These are phyloP conservation scores for Hygrophorus pudorinus DNA, from an alignment of 768 basidiomycete genomes.

Conservation along the genomic window DNA sequence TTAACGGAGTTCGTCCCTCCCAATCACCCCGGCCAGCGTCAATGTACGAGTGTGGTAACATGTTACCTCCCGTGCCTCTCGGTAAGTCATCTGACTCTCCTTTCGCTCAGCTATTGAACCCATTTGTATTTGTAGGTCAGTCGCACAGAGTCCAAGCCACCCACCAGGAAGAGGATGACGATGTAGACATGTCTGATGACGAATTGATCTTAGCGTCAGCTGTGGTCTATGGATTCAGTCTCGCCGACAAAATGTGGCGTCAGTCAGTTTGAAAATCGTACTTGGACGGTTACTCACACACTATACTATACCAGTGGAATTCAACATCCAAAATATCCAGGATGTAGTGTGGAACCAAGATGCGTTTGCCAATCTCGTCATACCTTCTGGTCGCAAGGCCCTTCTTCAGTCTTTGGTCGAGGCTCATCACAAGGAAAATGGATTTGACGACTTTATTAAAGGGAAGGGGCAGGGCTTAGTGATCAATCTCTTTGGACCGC, in stretches of 20 bases:
- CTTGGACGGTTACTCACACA: not conserved
- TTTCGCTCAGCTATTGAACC: no score
- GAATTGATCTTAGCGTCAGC: constrained; percentile 47
- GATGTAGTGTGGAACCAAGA: constrained; percentile 48
- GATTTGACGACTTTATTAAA: constrained; percentile 52
- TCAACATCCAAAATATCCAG: constrained; percentile 43
- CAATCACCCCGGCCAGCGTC: no score
- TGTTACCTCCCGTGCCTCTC: no score
- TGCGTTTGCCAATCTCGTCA: constrained; percentile 50
- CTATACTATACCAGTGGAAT: constrained; percentile 35
- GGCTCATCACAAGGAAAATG: constrained; percentile 41
- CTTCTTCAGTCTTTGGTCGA: constrained; percentile 49
- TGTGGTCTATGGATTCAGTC: constrained; percentile 52
- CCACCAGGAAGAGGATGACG: not conserved
- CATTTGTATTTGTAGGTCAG: not conserved
- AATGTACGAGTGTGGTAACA: no score
- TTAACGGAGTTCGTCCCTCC: no score
- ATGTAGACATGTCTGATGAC: constrained; percentile 34
- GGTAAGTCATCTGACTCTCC: no score
- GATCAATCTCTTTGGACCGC: constrained; percentile 41
- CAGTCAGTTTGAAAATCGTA: not conserved
- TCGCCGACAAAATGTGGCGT: constrained; percentile 11
- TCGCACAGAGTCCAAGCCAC: not conserved
- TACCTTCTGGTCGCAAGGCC: constrained; percentile 42
- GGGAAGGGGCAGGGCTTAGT: constrained; percentile 58